phyloP scores from a whole-genome alignment of 768 basidiomycete species.

The Xerocomellus dryophilus region DNA sequence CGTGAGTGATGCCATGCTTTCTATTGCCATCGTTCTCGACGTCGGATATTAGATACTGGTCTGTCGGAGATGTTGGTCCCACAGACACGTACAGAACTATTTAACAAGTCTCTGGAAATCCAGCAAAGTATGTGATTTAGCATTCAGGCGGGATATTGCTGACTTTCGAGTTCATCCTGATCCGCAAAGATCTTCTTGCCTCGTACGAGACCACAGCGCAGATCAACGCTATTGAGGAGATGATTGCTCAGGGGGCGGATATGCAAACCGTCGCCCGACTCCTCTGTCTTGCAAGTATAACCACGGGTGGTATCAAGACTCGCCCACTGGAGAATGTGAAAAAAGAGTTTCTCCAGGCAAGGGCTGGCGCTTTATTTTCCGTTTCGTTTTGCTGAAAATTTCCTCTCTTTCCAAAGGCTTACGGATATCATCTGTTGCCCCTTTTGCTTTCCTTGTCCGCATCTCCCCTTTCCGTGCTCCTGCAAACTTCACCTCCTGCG shows the following conservation, averaged over 20 bases:
- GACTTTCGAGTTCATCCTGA: not conserved
- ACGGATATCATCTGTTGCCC: constrained; percentile 72
- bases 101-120: constrained; percentile 89
- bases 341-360: constrained; percentile 83
- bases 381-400: not conserved
- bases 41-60: constrained; percentile 67
- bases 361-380: constrained; percentile 3
- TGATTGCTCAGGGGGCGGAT: constrained; percentile 84
- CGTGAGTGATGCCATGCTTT: constrained; percentile 51
- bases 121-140: constrained; percentile 74
- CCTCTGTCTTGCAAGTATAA: constrained; percentile 83
- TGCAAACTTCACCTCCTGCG: constrained; percentile 65
- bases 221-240: constrained; percentile 82
- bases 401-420: constrained; percentile 45
- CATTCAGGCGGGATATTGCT: constrained; percentile 5
- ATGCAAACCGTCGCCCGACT: constrained; percentile 76
- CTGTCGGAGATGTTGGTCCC: constrained; percentile 90
- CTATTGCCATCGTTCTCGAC: constrained; percentile 2
- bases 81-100: constrained; percentile 78
- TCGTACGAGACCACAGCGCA: constrained; percentile 84
- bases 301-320: constrained; percentile 79
- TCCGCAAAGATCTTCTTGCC: constrained; percentile 76
- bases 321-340: constrained; percentile 86
- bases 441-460: constrained; percentile 62
- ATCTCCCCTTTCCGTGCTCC: constrained; percentile 63